A percentile compares a stretch with the other conserved stretches of the same genome.
Conservation (phyloP, 805 yeast species). For the Metschnikowia picachoensis region DNA sequence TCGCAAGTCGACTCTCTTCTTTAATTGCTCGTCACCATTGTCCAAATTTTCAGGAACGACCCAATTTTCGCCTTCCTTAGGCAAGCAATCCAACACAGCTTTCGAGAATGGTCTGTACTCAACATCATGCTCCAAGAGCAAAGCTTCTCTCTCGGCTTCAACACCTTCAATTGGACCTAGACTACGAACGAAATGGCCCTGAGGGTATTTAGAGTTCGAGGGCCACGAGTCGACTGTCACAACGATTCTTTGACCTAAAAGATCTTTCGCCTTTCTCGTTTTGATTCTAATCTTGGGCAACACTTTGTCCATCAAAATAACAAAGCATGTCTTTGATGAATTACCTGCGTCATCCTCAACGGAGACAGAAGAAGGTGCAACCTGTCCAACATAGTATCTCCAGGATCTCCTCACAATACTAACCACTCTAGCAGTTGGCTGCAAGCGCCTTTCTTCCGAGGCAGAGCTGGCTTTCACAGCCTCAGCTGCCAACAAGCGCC, state of each 20-base stretch:
- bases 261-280: slow-evolving; percentile 79
- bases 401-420: slow-evolving; percentile 87
- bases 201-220: slow-evolving; percentile 73
- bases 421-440: slow-evolving; percentile 93
- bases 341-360: slow-evolving; percentile 51
- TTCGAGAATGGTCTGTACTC: slow-evolving; percentile 95
- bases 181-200: slow-evolving; percentile 89
- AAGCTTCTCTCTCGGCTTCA: slow-evolving; percentile 94
- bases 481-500: slow-evolving; percentile 69
- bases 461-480: slow-evolving; percentile 57
- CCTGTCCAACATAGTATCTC: slow-evolving; percentile 94
- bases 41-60: slow-evolving; percentile 64
- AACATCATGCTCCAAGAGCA: slow-evolving; percentile 90
- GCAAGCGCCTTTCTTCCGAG: slow-evolving; percentile 45
- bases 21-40: slow-evolving; percentile 49
- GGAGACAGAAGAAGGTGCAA: slow-evolving; percentile 69
- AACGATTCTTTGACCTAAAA: slow-evolving; percentile 86
- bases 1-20: slow-evolving; percentile 77
- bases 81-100: slow-evolving; percentile 87
- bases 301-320: slow-evolving; percentile 81
- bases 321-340: slow-evolving; percentile 75
- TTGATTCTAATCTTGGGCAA: slow-evolving; percentile 83
- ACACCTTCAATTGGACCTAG: slow-evolving; percentile 89
- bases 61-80: slow-evolving; percentile 93
- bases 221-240: slow-evolving; percentile 95